A percentile compares a stretch with the other conserved stretches of the same genome.
These are phyloP conservation scores for Earliella scabrosa DNA, from an alignment of 1,284 basidiomycete species.

Conservation along the genomic window DNA sequence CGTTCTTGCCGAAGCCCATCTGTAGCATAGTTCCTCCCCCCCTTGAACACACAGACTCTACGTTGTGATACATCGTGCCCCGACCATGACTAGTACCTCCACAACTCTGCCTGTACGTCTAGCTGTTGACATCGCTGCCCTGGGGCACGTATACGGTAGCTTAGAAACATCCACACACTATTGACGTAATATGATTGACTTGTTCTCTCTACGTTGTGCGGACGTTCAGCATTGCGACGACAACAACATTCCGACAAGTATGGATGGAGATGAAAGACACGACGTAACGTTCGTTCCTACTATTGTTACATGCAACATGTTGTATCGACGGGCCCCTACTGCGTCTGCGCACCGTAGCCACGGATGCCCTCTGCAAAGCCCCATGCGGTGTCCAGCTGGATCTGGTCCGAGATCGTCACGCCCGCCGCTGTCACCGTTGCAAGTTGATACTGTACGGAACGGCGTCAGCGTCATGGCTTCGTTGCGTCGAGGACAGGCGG, in stretches of 20 bases:
- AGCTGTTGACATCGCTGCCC: background rate
- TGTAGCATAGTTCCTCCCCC: background rate
- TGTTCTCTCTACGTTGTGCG: no score
- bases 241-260: background rate
- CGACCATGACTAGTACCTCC: background rate
- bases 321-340: constrained; percentile 43
- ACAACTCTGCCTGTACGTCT: background rate
- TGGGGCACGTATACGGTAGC: background rate
- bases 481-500: background rate
- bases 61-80: background rate
- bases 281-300: background rate
- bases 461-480: background rate
- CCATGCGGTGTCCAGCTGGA: constrained; percentile 84
- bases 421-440: constrained; percentile 87
- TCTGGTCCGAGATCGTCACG: constrained; percentile 81
- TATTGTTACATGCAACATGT: background rate
- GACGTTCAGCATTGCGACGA: background rate
- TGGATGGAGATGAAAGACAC: background rate
- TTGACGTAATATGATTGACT: background rate
- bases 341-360: constrained; percentile 81
- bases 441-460: constrained; percentile 82
- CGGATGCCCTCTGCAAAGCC: constrained; percentile 90
- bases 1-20: background rate
- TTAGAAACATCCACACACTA: background rate
- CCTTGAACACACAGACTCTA: background rate